phyloP scores from a whole-genome alignment of 192 early-diverging fungal species.

The Pilaira anomala region DNA sequence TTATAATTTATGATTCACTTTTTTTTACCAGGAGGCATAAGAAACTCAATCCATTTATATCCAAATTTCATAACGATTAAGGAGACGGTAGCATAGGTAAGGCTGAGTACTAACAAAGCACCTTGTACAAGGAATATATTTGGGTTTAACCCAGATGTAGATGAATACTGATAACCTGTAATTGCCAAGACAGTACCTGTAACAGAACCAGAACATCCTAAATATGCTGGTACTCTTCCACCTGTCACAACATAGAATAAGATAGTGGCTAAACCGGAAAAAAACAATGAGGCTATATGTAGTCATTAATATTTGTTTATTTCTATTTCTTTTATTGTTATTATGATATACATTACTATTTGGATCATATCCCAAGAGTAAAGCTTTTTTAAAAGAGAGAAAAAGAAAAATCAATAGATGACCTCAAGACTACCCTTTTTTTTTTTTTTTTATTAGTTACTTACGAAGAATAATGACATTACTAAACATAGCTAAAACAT shows the following conservation, averaged over 20 bases:
- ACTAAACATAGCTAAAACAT: slow-evolving; percentile 58
- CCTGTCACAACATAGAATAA: slow-evolving; percentile 49
- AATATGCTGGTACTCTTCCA: slow-evolving; percentile 53
- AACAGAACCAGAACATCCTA: slow-evolving; percentile 55
- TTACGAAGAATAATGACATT: slow-evolving; percentile 41
- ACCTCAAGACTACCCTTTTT: neutral
- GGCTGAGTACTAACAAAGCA: slow-evolving; percentile 44
- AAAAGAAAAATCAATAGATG: neutral
- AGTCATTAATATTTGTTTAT: neutral
- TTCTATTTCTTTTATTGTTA: neutral
- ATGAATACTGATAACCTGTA: slow-evolving; percentile 38
- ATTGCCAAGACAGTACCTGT: slow-evolving; percentile 37
- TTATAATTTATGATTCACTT: too few relatives aligned
- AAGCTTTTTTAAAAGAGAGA: slow-evolving; percentile 18
- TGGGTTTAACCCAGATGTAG: slow-evolving; percentile 28
- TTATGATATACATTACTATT: slow-evolving; percentile 29
- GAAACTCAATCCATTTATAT: slow-evolving; percentile 40
- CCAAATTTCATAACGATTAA: slow-evolving; percentile 42
- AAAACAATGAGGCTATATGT: slow-evolving; percentile 40
- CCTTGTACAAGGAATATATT: slow-evolving; percentile 44
- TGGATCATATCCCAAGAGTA: slow-evolving; percentile 42
- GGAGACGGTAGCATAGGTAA: slow-evolving; percentile 37
- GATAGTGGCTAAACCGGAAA: slow-evolving; percentile 50
- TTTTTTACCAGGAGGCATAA: slow-evolving; percentile 49
- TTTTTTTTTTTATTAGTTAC: neutral